phyloP scores from a whole-genome alignment of 192 early-diverging fungal genomes.

The Gonapodya sp. region DNA sequence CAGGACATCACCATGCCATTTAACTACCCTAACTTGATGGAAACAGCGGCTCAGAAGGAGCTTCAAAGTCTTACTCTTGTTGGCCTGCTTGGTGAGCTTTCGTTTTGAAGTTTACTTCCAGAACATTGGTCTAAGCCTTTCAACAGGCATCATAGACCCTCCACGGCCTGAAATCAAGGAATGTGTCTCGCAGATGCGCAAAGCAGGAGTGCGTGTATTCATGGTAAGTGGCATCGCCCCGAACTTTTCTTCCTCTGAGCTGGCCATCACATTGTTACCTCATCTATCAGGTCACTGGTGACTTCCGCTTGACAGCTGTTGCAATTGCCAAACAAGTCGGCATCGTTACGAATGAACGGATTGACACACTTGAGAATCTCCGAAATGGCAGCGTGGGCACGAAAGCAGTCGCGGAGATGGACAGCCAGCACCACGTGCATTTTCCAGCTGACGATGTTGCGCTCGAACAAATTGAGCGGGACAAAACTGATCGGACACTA shows the following conservation, averaged over 20 bases:
- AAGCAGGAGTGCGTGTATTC: slow-evolving; percentile 62
- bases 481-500: slow-evolving; percentile 23
- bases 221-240: slow-evolving; percentile 37
- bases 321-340: slow-evolving; percentile 68
- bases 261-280: not conserved
- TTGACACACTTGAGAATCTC: slow-evolving; percentile 30
- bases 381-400: not conserved
- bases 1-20: not conserved
- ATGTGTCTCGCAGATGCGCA: slow-evolving; percentile 45
- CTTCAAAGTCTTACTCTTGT: slow-evolving; percentile 47
- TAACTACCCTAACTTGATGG: not conserved
- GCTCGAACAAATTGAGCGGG: not conserved
- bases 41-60: not conserved
- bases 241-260: not conserved
- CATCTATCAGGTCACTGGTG: slow-evolving; percentile 52
- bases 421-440: not conserved
- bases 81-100: slow-evolving; percentile 45
- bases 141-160: slow-evolving; percentile 61
- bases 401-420: not conserved
- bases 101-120: not conserved
- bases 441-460: not conserved
- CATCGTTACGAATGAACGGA: slow-evolving; percentile 42
- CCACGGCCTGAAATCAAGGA: slow-evolving; percentile 63
- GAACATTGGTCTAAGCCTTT: slow-evolving; percentile 2
- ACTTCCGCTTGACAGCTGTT: slow-evolving; percentile 65